These are phyloP conservation scores for Amanita fuliginea DNA, from an alignment of 768 basidiomycete species.

Conservation along the genomic window DNA sequence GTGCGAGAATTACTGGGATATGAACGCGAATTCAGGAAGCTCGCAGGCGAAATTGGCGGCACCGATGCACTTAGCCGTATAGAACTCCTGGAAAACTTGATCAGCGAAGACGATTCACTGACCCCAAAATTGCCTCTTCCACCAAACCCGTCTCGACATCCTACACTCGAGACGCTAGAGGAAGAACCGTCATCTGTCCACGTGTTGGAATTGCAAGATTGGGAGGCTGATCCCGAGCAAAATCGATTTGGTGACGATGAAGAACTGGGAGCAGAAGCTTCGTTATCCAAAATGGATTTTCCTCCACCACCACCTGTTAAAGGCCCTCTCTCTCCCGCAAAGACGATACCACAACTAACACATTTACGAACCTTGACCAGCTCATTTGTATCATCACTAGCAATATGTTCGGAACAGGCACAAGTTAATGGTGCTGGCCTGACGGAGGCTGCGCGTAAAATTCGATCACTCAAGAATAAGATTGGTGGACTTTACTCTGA, in stretches of 20 bases:
- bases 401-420: constrained; percentile 75
- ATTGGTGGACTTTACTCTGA: constrained; percentile 71
- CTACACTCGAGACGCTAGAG: constrained; percentile 16
- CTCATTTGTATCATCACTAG: constrained; percentile 64
- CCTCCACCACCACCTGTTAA: constrained; percentile 33
- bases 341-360: constrained; percentile 53
- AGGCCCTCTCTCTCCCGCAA: constrained; percentile 45
- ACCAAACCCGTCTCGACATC: background rate
- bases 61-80: constrained; percentile 59
- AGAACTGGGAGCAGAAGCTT: constrained; percentile 31
- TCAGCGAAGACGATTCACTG: constrained; percentile 32
- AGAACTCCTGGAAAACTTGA: constrained; percentile 45
- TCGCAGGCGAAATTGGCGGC: constrained; percentile 70
- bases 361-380: constrained; percentile 65
- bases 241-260: constrained; percentile 38
- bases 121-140: constrained; percentile 10
- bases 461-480: constrained; percentile 78
- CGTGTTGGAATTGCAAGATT: constrained; percentile 31
- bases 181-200: constrained; percentile 19
- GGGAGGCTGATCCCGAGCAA: constrained; percentile 49
- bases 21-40: constrained; percentile 71
- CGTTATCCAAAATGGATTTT: constrained; percentile 35
- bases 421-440: constrained; percentile 82
- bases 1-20: constrained; percentile 67
- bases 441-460: constrained; percentile 77